Percentiles rank a stretch among this genome's conserved stretches.
Conservation (phyloP, 2,329 filamentous ascomycete species). For the Alternaria infectoria region DNA sequence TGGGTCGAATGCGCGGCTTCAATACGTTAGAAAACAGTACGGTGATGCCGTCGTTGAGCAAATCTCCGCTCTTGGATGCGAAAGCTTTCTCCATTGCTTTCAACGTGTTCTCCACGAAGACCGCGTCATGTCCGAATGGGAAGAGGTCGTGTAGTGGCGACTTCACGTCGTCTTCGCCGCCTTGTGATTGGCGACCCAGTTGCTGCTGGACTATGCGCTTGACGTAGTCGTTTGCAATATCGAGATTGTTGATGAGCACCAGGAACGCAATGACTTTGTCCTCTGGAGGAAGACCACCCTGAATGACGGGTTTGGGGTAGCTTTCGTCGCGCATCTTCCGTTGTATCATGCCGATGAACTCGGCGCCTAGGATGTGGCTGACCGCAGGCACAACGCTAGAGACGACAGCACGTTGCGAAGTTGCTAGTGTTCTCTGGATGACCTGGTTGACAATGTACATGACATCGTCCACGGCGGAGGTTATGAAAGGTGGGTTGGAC, state of each 20-base stretch:
- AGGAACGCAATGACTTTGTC: conserved; percentile 88
- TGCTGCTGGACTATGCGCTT: conserved; percentile 79
- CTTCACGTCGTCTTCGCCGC: conserved; percentile 48
- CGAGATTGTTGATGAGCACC: conserved; percentile 93
- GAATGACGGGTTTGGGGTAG: conserved; percentile 80
- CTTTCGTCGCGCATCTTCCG: conserved; percentile 97
- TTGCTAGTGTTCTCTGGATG: conserved; percentile 83
- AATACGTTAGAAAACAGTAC: conserved; percentile 89
- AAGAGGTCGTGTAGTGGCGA: conserved; percentile 67
- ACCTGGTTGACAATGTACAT: conserved; percentile 99
- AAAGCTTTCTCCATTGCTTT: conserved; percentile 75
- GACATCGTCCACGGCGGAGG: conserved; percentile 94
- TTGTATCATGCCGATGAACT: conserved; percentile 97
- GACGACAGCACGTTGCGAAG: conserved; percentile 80
- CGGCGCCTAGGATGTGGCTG: conserved; percentile 78
- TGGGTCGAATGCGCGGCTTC: conserved; percentile 80
- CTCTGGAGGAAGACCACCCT: conserved; percentile 85
- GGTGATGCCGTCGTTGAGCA: conserved; percentile 82
- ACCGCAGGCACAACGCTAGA: conserved; percentile 79
- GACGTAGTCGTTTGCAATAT: conserved; percentile 90
- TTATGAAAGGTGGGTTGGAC: conserved; percentile 85
- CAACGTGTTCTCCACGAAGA: conserved; percentile 71
- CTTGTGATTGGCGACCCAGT: conserved; percentile 51
- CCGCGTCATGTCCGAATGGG: conserved; percentile 78
- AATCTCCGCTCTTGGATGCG: conserved; percentile 76